These are phyloP conservation scores for Fraxinus platypoda DNA, from an alignment of 305 asterid species.

Conservation along the genomic window DNA sequence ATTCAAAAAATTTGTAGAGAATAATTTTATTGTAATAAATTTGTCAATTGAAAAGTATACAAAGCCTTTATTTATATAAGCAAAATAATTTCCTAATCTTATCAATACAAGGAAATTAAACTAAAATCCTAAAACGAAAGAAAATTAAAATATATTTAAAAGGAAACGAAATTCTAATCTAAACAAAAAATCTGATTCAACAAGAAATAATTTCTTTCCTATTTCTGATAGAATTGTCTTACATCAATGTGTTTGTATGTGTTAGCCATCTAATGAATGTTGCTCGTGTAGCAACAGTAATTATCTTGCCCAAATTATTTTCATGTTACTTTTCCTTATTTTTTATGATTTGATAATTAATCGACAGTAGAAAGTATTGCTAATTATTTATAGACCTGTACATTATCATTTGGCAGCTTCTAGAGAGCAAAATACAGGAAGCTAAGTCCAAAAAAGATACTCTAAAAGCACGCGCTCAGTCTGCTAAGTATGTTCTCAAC, in stretches of 20 bases:
- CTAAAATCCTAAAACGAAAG: neutral
- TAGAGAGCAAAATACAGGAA: conserved; percentile 98
- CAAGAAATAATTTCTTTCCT: neutral
- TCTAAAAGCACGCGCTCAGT: conserved; percentile 96
- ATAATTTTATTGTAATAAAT: neutral
- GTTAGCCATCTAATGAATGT: neutral
- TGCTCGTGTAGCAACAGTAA: conserved; percentile 6
- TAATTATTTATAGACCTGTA: conserved; percentile 13
- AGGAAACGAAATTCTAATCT: neutral
- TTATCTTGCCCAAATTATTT: conserved; percentile 2
- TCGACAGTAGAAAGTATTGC: neutral
- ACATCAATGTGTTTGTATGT: neutral
- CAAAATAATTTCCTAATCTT: neutral
- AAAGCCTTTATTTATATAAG: neutral
- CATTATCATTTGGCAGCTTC: conserved; percentile 48
- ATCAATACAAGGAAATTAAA: neutral
- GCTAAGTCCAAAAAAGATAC: conserved; percentile 95
- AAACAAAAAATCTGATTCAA: neutral
- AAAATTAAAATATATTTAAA: no score
- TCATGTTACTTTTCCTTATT: conserved; percentile 14
- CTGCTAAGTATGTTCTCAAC: conserved; percentile 75
- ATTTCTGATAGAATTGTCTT: neutral
- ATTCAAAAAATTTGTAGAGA: neutral
- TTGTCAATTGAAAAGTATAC: neutral
- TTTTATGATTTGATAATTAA: conserved; percentile 10